Conservation (phyloP, 225 moss, liverwort and hornwort species). For the Antitrichia curtipendula region DNA sequence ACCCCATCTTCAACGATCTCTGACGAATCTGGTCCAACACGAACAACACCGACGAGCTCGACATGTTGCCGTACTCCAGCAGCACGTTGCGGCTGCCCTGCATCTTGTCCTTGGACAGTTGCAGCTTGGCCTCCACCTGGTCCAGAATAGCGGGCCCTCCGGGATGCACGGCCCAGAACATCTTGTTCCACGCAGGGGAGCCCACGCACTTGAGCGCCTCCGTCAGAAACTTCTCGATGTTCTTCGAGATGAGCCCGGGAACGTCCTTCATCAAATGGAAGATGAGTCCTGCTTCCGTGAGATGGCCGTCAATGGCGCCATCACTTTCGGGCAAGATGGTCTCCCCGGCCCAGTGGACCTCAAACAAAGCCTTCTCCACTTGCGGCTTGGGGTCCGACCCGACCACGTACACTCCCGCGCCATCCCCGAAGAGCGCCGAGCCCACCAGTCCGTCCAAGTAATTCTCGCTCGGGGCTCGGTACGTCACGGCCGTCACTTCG, state of each 20-base stretch:
- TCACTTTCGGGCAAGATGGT: conserved; percentile 9
- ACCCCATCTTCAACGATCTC: not conserved
- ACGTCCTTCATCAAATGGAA: conserved; percentile 29
- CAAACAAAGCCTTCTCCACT: not conserved
- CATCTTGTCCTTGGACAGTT: not conserved
- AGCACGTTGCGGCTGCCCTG: not conserved
- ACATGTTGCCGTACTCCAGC: not conserved
- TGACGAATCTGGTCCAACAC: not conserved
- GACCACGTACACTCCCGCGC: not conserved
- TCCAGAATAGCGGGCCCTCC: not conserved
- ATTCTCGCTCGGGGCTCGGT: not conserved
- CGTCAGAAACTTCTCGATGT: not conserved
- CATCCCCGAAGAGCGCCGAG: not conserved
- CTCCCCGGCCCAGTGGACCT: not conserved
- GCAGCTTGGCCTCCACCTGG: not conserved
- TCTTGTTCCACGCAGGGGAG: not conserved
- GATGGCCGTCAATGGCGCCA: conserved; percentile 19
- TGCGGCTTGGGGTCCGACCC: not conserved
- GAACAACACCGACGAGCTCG: not conserved
- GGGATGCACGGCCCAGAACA: not conserved
- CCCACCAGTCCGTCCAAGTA: not conserved
- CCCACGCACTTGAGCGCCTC: not conserved
- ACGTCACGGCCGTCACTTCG: not conserved
- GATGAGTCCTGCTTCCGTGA: conserved; percentile 31
- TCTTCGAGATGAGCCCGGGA: not conserved